A percentile compares a stretch with the other conserved stretches of the same genome.
These are phyloP conservation scores for Dichomitus squalens DNA, from an alignment of 1,284 basidiomycete genomes.

Conservation along the genomic window DNA sequence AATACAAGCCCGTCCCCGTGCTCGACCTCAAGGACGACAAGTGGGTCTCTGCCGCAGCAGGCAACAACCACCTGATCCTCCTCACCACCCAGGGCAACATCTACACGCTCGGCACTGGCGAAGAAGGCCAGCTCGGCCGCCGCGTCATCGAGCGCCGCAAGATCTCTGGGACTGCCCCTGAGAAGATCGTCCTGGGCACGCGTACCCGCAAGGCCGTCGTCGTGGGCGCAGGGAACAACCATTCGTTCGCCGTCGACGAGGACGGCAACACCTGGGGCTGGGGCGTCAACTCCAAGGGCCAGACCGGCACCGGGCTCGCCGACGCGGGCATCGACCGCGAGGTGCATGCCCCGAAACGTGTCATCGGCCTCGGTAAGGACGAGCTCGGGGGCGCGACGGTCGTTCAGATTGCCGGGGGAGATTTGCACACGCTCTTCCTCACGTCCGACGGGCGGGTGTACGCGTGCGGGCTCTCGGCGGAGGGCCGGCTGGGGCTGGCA, in stretches of 20 bases:
- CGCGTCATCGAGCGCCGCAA: slow-evolving; percentile 83
- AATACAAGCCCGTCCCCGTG: slow-evolving; percentile 73
- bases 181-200: slow-evolving; percentile 75
- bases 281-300: slow-evolving; percentile 85
- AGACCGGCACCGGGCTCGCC: slow-evolving; percentile 60
- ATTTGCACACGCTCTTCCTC: slow-evolving; percentile 88
- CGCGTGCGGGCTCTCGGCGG: slow-evolving; percentile 80
- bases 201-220: slow-evolving; percentile 70
- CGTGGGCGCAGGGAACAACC: slow-evolving; percentile 82
- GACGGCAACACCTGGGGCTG: slow-evolving; percentile 86
- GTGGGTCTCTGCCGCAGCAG: slow-evolving; percentile 77
- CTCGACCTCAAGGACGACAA: slow-evolving; percentile 74
- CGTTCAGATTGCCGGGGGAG: slow-evolving; percentile 75
- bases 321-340: slow-evolving; percentile 51
- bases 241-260: slow-evolving; percentile 89
- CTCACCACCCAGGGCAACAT: slow-evolving; percentile 85
- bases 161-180: slow-evolving; percentile 81
- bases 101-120: slow-evolving; percentile 87
- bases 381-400: slow-evolving; percentile 72
- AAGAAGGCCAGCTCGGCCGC: slow-evolving; percentile 86
- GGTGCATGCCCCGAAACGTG: slow-evolving; percentile 70
- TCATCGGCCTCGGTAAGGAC: slow-evolving; percentile 67
- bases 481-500: slow-evolving; percentile 75
- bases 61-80: slow-evolving; percentile 86
- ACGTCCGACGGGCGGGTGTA: slow-evolving; percentile 84